These are phyloP conservation scores for Beauveria pseudobassiana DNA, from an alignment of 2,329 filamentous ascomycete genomes.

Conservation along the genomic window DNA sequence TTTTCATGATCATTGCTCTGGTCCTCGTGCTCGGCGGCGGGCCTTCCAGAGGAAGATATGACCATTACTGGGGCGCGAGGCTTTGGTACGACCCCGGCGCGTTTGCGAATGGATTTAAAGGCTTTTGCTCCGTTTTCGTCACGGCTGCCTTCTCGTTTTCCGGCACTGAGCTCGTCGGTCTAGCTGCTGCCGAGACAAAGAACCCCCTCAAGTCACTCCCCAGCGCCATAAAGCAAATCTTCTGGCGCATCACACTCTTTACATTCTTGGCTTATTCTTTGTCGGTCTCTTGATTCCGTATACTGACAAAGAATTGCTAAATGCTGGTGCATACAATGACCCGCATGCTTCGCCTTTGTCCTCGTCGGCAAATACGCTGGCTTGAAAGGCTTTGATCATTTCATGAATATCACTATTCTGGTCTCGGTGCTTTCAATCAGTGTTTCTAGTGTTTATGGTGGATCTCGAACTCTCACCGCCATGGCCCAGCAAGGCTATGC, in stretches of 20 bases:
- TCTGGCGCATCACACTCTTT: constrained; percentile 50
- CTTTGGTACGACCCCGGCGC: constrained; percentile 44
- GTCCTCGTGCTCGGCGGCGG: constrained; percentile 54
- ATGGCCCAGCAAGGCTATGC: constrained; percentile 53
- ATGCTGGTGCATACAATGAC: constrained; percentile 35
- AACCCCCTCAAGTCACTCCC: constrained; percentile 70
- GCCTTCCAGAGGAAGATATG: constrained; percentile 38
- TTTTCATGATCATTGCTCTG: constrained; percentile 58
- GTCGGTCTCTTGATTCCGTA: constrained; percentile 43
- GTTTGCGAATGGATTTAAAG: constrained; percentile 68
- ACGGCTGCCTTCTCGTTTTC: constrained; percentile 68
- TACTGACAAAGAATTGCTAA: constrained; percentile 38
- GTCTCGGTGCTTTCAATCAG: constrained; percentile 52
- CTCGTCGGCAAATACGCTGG: constrained; percentile 48
- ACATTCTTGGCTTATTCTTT: constrained; percentile 44
- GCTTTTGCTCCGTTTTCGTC: constrained; percentile 64
- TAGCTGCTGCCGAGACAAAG: constrained; percentile 62
- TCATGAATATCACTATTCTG: constrained; percentile 54
- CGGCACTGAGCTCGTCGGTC: constrained; percentile 67
- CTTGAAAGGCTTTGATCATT: constrained; percentile 42
- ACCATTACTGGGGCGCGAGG: constrained; percentile 41
- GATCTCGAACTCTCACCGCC: constrained; percentile 51
- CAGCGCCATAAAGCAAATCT: constrained; percentile 74
- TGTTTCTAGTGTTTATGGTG: constrained; percentile 52
- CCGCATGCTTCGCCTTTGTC: constrained; percentile 43